Evolutionary conservation across 225 moss, liverwort and hornwort genomes (phyloP), one percentile per base, ranked within the genome.

Genomic region (Thuidium tamariscinum): DNA sequence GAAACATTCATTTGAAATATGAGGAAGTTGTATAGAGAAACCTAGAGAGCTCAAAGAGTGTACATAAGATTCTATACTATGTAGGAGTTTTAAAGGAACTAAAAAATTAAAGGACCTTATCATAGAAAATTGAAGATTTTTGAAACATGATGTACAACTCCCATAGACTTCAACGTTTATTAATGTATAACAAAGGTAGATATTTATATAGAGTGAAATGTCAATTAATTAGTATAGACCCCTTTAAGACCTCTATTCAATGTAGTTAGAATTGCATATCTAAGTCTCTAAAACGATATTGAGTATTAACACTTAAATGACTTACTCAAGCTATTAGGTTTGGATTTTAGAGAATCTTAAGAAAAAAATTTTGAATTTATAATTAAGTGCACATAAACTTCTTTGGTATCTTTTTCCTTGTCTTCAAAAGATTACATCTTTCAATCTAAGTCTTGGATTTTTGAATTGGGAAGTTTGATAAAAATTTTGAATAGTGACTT

Each of bases 391-490:
- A 67, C 5, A 7, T 22, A 0, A 37, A 67, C 13, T 67, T 37
- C 2, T 0, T 67, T 37, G 4, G 22, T 67, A 67, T 37, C 7
- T 1, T 37, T 22, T 1, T 37, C 2, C 37, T 39, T 22, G 2
- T 37, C 3, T 67, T 67, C 22, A 37, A 7, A 37, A 67, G 1
- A 22, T 22, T 8, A 2, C 11, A 67, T 67, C 4, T 2, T 11
- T 37, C 0, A 67, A 0, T 10, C 1, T 13, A 23, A 67, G 23
- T 37, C 32, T 30, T 0, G 36, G 2, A 13, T 2, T 67, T 65
- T 37, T 67, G 37, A 67, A 67, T 68, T 7, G 4, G 13, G 39
- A 39, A 68, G 23, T 39, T 39, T 39, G 7, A 13, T 39, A 4
- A 21, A 4, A 23, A 23, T 39, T 68, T 37, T 23, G 2, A 23